Evolutionary conservation across 176 grass and related monocot genomes (phyloP).

Genomic region (Avena sativa): DNA sequence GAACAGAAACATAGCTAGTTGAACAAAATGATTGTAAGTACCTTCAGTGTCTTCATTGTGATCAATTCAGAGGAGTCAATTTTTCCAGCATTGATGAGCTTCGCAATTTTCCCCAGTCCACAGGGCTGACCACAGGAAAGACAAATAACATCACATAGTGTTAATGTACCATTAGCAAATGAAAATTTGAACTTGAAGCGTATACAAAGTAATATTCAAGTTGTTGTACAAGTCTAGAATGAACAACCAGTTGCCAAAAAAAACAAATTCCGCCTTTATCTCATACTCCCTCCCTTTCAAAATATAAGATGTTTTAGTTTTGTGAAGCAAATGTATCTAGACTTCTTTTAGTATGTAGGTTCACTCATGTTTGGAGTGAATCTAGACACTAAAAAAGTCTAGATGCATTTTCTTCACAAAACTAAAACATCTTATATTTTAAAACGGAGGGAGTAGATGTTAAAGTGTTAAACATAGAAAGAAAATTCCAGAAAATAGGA

Average conservation of each 20-base stretch:
- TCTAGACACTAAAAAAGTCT: too few relatives aligned
- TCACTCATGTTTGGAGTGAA: too few relatives aligned
- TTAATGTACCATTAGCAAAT: neutral
- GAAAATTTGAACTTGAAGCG: neutral
- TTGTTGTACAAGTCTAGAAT: neutral
- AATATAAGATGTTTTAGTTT: too few relatives aligned
- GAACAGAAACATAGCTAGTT: slow-evolving; percentile 1
- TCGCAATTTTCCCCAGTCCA: slow-evolving; percentile 91
- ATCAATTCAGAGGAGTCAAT: slow-evolving; percentile 93
- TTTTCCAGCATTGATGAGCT: slow-evolving; percentile 88
- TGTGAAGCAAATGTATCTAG: too few relatives aligned
- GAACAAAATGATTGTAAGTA: slow-evolving; percentile 42
- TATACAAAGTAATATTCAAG: neutral
- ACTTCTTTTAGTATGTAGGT: too few relatives aligned
- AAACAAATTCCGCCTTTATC: neutral
- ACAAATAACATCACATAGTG: slow-evolving; percentile 32
- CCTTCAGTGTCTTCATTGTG: slow-evolving; percentile 98
- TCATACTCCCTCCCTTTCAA: too few relatives aligned
- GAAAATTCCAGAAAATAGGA: neutral
- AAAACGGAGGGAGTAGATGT: neutral
- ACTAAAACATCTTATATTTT: too few relatives aligned
- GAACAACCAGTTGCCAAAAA: neutral
- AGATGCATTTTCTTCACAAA: too few relatives aligned
- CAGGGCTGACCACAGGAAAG: slow-evolving; percentile 63
- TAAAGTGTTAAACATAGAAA: neutral